phyloP scores from a whole-genome alignment of 2,329 filamentous ascomycete genomes.

The Xylaria arbuscula region DNA sequence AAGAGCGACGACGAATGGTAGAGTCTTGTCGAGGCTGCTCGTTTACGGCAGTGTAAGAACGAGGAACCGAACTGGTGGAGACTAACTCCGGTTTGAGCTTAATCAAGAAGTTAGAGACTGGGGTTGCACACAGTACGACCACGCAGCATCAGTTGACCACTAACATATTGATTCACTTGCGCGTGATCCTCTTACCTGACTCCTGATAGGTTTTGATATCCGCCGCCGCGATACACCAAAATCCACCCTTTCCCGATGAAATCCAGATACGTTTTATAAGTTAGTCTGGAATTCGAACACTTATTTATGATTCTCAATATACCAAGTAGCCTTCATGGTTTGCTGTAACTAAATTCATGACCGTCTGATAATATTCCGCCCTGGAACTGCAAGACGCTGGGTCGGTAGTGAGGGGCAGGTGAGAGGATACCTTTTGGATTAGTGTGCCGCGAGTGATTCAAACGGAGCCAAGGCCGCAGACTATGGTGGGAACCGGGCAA shows the following conservation, averaged over 20 bases:
- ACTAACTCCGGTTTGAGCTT: conserved; percentile 27
- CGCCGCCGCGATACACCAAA: conserved; percentile 5
- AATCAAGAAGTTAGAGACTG: not conserved
- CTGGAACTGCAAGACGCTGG: no score
- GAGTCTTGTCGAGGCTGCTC: conserved; percentile 44
- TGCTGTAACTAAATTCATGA: not conserved
- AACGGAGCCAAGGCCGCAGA: not conserved
- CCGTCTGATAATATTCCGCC: not conserved
- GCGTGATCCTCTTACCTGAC: conserved; percentile 3
- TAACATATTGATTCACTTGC: not conserved
- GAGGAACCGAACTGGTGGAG: conserved; percentile 37
- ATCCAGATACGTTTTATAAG: not conserved
- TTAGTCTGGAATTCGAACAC: not conserved
- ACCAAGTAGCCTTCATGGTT: not conserved
- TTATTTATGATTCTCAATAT: not conserved
- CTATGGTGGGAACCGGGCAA: not conserved
- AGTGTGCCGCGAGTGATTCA: conserved; percentile 6
- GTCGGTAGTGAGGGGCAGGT: not conserved
- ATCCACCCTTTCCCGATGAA: not conserved
- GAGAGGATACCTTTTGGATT: not conserved
- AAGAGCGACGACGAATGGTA: conserved; percentile 81
- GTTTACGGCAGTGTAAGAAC: conserved; percentile 29
- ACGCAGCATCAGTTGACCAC: not conserved
- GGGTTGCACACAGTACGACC: conserved; percentile 3
- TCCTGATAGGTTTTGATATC: not conserved